A percentile compares a stretch with the other conserved stretches of the same genome.
Conservation (phyloP, 2,329 filamentous ascomycete genomes). For the Fusarium nurragi region DNA sequence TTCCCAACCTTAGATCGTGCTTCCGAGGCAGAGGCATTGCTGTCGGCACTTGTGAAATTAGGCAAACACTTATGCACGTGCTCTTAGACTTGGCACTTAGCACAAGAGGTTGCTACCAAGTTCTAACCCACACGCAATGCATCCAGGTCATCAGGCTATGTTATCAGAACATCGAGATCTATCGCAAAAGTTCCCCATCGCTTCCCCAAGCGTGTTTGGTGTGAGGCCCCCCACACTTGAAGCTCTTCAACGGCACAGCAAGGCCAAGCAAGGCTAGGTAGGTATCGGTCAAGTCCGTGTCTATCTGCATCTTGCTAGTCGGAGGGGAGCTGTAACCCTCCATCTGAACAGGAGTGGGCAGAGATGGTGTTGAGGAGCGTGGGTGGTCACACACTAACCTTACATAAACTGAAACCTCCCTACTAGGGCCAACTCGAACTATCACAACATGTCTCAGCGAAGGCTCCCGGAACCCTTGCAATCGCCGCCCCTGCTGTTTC, state of each 20-base stretch:
- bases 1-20: neutral
- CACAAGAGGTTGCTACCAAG: neutral
- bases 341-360: neutral
- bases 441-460: neutral
- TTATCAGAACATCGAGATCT: conserved; percentile 18
- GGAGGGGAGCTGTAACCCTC: conserved; percentile 10
- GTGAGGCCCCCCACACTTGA: conserved; percentile 16
- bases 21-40: conserved; percentile 3
- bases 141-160: neutral
- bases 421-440: neutral
- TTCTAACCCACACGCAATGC: neutral
- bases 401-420: conserved; percentile 25
- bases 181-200: conserved; percentile 23
- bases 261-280: no score
- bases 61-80: neutral
- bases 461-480: neutral
- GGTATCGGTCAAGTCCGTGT: conserved; percentile 19
- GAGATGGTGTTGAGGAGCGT: conserved; percentile 21
- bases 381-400: conserved; percentile 12
- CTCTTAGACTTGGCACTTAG: neutral
- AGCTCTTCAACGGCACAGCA: conserved; percentile 22
- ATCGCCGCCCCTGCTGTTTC: conserved; percentile 4
- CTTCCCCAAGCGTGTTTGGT: neutral
- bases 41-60: neutral
- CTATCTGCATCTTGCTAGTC: conserved; percentile 15